Base-by-base conservation (phyloP, 2,329 filamentous ascomycete genomes). In the Monilinia polystroma region DNA sequence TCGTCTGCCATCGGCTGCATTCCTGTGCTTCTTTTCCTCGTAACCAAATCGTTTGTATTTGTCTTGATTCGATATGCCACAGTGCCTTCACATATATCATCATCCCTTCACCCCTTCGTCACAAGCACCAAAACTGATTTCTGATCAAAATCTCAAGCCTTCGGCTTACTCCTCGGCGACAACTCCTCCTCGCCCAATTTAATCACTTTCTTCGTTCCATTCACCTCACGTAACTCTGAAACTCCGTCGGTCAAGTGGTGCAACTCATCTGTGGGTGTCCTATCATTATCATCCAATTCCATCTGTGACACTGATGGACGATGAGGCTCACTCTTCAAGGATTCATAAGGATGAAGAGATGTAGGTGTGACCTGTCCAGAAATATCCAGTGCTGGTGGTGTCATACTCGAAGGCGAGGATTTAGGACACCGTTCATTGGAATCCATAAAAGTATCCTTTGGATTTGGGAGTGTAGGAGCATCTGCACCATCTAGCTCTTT, bases 141-240 rank as follows among this genome's bases (percentile, higher is more conserved):
- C 16, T 51, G 29, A 11, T 23, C 29, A 41, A 62, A 12, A 62
- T 18, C 16, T 54, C 49, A 62, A 11, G 38, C n/a, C 29, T 6
- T 23, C 20, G 64, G 56, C 10, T 10, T 45, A 53, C 56, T 66
- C 57, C 16, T 66, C 58, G 64, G 64, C 10, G 64, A 62, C 7
- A 66, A 45, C 4, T 54, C 47, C 4, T 53, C 64, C 7, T 55
- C 26, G 14, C 23, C 20, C 26, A 20, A 5, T 16, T 16, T 38
- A n/a, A 3, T 10, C 10, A 12, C 12, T n/a, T 43, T 43, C 23
- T 12, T 12, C 11, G 23, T n/a, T 41, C 54, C 54, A 52, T 62
- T 62, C n/a, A 62, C 14, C 47, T 18, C 32, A 11, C 4, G 45
- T n/a, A 51, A 26, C 3, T 38, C 45, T 5, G 16, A 12, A 26